Evolutionary conservation across 352 stramenopile species (phyloP), one percentile per base, ranked within the genome.

Genomic region (Pythium biforme): DNA sequence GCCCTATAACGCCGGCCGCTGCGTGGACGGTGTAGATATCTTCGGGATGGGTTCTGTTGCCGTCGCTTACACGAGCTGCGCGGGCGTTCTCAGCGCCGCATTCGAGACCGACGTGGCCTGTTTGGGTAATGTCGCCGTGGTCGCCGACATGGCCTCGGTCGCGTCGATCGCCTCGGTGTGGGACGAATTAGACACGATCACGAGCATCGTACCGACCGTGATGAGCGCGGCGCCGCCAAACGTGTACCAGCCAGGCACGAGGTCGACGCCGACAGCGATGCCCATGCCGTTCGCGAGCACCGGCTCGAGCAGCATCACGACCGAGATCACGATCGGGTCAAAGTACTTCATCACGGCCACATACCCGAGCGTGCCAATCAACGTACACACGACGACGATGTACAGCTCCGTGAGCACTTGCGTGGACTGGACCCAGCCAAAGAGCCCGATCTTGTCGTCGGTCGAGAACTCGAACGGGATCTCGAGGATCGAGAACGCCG

Each of bases 341-440:
- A 97, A 97, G 71, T 97, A 97, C 56, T 97, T 96, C 79, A 97
- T 89, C 12, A 92, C 85, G 3, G 77, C 76, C 45, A 97, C 66
- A 61, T 95, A 97, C 12, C 88, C 88, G 43, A 93, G 81, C 12
- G 86, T 95, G 54, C 90, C 88, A 0, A 96, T 60, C 14, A 93
- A 71, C 34, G 90, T 96, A 58, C 89, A 96, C 20, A 97, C 75
- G 25, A 96, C 47, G 14, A 94, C 88, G 53, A 97, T 82, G 49
- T 92, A 96, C 8, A 90, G 54, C 67, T 96, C 89, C 1, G 86
- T 79, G 41, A 72, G 62, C n/a, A 92, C 63, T 20, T 86, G 79
- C 11, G 71, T 81, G n/a, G 69, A 68, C 61, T 87, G 68, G 12
- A 94, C 54, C 90, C 89, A 97, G 25, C 90, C 90, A 45, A 95